Conservation (phyloP, 352 stramenopile genomes). For the Pythium plurisporium region DNA sequence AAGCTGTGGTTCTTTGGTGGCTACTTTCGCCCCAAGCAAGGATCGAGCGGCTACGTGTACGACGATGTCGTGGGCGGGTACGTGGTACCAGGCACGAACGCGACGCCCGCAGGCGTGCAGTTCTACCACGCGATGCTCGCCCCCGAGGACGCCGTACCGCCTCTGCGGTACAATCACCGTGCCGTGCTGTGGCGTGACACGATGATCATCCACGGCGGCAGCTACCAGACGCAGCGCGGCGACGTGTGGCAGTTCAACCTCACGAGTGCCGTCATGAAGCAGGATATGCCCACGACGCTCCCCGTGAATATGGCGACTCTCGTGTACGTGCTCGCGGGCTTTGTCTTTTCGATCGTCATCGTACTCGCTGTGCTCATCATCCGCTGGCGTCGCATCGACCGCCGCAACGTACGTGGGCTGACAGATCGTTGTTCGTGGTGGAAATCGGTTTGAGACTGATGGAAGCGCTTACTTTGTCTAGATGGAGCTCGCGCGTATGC, state of each 20-base stretch:
- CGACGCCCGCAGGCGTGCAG: slow-evolving; percentile 12
- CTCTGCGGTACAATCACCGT: slow-evolving; percentile 65
- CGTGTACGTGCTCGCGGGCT: slow-evolving; percentile 63
- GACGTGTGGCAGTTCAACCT: slow-evolving; percentile 76
- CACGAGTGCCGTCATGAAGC: slow-evolving; percentile 27
- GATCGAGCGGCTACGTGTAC: slow-evolving; percentile 64
- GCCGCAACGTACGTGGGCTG: slow-evolving; percentile 41
- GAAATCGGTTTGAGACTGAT: neutral
- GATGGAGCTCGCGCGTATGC: slow-evolving; percentile 46
- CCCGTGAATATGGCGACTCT: slow-evolving; percentile 60
- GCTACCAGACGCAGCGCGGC: slow-evolving; percentile 60
- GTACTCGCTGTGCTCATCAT: slow-evolving; percentile 57
- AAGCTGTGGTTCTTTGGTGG: slow-evolving; percentile 75
- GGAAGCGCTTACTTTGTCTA: slow-evolving; percentile 13
- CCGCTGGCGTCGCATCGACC: slow-evolving; percentile 57
- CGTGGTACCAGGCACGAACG: slow-evolving; percentile 2
- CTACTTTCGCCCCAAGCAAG: slow-evolving; percentile 54
- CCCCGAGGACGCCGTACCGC: slow-evolving; percentile 23
- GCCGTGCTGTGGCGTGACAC: slow-evolving; percentile 43
- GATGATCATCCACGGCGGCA: slow-evolving; percentile 69
- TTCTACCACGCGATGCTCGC: slow-evolving; percentile 24
- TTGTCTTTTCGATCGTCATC: slow-evolving; percentile 59
- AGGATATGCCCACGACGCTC: slow-evolving; percentile 23
- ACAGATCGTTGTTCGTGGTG: too few species aligned
- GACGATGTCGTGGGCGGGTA: slow-evolving; percentile 43